Conservation (phyloP, 169 alveolate species). For the Plasmodium coatneyi region DNA sequence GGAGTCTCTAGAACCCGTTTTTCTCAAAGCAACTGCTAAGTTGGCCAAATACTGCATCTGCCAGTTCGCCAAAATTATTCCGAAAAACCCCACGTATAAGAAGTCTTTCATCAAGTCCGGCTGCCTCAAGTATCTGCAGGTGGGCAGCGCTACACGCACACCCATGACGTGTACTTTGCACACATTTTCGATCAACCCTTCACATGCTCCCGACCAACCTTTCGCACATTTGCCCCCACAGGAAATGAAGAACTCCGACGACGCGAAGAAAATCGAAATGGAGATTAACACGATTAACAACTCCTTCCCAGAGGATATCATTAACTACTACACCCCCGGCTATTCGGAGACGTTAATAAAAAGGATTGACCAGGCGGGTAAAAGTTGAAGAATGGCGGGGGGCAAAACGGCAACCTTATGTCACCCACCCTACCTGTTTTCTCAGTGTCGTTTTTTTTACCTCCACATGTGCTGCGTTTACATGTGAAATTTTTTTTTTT, state of each 20-base stretch:
- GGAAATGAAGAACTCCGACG: slow-evolving; percentile 68
- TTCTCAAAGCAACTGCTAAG: slow-evolving; percentile 19
- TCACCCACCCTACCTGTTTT: neutral
- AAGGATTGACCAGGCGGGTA: slow-evolving; percentile 56
- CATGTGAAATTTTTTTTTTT: neutral
- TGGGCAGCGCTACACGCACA: neutral
- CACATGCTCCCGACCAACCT: neutral
- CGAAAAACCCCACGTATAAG: slow-evolving; percentile 41
- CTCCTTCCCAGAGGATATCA: slow-evolving; percentile 54
- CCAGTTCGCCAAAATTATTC: slow-evolving; percentile 57
- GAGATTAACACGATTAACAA: slow-evolving; percentile 53
- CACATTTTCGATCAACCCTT: neutral
- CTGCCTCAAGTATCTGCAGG: slow-evolving; percentile 52
- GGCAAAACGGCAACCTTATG: neutral
- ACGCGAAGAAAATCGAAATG: slow-evolving; percentile 38
- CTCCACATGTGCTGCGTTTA: neutral
- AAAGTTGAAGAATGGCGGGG: neutral
- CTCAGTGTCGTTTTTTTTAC: neutral
- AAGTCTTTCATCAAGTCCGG: slow-evolving; percentile 64
- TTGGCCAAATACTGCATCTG: slow-evolving; percentile 61
- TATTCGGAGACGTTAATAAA: slow-evolving; percentile 69
- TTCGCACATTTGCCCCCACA: neutral
- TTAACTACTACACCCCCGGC: slow-evolving; percentile 75
- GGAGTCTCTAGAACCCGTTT: slow-evolving; percentile 58
- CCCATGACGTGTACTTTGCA: too few relatives aligned